Conservation (phyloP, 2,329 filamentous ascomycete species). For the Fusarium verrucosum region DNA sequence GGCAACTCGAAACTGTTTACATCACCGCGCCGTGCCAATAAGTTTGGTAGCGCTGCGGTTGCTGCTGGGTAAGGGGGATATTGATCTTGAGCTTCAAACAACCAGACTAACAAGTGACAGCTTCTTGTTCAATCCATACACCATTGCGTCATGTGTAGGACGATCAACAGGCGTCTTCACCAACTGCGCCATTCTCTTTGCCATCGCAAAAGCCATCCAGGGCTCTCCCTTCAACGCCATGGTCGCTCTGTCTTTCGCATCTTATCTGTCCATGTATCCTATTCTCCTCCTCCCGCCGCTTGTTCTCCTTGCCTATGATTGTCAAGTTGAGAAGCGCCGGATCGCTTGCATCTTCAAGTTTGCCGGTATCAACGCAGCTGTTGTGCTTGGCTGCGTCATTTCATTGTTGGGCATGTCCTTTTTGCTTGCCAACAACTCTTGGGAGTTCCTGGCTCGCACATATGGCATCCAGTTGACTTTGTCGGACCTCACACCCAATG, state of each 20-base stretch:
- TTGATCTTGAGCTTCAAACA: background rate
- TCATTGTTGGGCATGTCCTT: conserved; percentile 76
- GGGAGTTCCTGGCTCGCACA: conserved; percentile 87
- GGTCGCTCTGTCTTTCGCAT: conserved; percentile 84
- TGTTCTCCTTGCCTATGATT: conserved; percentile 81
- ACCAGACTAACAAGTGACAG: conserved; percentile 54
- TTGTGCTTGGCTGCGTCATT: conserved; percentile 65
- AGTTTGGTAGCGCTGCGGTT: conserved; percentile 78
- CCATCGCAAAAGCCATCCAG: conserved; percentile 80
- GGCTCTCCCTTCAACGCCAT: conserved; percentile 80
- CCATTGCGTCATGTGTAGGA: conserved; percentile 87
- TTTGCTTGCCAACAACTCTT: conserved; percentile 77
- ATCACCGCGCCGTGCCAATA: conserved; percentile 79
- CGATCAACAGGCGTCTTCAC: conserved; percentile 90
- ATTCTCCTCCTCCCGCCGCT: conserved; percentile 86
- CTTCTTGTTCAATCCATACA: conserved; percentile 95
- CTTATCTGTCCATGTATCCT: conserved; percentile 93
- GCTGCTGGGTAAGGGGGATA: conserved; percentile 73
- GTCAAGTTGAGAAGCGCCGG: conserved; percentile 52
- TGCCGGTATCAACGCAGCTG: conserved; percentile 59
- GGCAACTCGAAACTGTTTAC: conserved; percentile 77
- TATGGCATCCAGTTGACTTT: conserved; percentile 93
- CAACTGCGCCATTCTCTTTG: conserved; percentile 85
- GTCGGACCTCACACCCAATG: conserved; percentile 92
- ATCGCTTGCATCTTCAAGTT: conserved; percentile 59